Percentiles rank a stretch among this genome's conserved stretches.
phyloP scores from a whole-genome alignment of 1,139 yeast species.

The Geotrichum carabidarum region DNA sequence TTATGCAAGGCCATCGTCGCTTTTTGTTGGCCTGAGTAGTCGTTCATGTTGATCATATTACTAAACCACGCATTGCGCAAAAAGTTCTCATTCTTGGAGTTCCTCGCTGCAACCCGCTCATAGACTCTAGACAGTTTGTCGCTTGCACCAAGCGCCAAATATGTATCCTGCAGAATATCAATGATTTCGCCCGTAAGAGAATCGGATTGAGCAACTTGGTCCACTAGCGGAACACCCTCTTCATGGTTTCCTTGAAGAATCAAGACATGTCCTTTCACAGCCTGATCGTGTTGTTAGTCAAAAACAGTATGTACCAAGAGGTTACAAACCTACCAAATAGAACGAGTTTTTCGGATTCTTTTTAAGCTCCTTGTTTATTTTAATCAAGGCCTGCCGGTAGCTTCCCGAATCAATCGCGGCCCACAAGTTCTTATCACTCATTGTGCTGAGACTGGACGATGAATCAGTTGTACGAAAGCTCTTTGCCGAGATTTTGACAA shows the following conservation, averaged over 20 bases:
- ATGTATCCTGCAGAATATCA: constrained; percentile 38
- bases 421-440: constrained; percentile 30
- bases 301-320: constrained; percentile 18
- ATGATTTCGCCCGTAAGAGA: constrained; percentile 56
- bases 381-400: constrained; percentile 49
- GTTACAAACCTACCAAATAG: constrained; percentile 35
- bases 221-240: constrained; percentile 45
- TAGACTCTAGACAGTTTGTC: constrained; percentile 39
- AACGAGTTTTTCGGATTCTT: constrained; percentile 54
- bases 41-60: constrained; percentile 32
- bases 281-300: constrained; percentile 6
- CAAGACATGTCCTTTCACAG: constrained; percentile 46
- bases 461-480: neutral
- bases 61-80: constrained; percentile 34
- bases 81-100: constrained; percentile 35
- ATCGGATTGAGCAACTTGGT: constrained; percentile 41
- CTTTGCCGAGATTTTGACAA: neutral
- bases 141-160: constrained; percentile 6
- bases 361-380: constrained; percentile 47
- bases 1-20: constrained; percentile 34
- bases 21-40: constrained; percentile 35
- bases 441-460: neutral
- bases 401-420: constrained; percentile 53
- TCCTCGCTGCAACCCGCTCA: constrained; percentile 44
- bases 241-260: constrained; percentile 43